These are phyloP conservation scores for Tagetes erecta DNA, from an alignment of 129 eudicot genomes.

Conservation along the genomic window DNA sequence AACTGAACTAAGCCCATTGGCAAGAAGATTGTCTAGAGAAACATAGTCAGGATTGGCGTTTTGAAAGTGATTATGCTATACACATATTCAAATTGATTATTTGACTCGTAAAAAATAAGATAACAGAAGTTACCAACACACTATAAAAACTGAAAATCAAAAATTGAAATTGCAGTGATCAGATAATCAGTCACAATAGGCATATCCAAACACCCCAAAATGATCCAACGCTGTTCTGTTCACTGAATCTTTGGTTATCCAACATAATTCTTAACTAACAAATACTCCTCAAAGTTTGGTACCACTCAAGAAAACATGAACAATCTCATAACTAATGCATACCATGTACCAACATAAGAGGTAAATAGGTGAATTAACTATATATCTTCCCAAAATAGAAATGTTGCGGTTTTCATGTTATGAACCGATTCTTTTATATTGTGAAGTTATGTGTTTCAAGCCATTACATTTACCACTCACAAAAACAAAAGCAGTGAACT, in stretches of 20 bases:
- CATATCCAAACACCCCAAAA: background rate
- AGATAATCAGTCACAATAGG: background rate
- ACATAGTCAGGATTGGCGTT: background rate
- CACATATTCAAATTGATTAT: background rate
- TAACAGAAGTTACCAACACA: background rate
- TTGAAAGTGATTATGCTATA: background rate
- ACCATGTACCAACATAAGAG: background rate
- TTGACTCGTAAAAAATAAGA: background rate
- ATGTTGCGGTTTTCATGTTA: background rate
- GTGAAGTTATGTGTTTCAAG: slow-evolving; percentile 13
- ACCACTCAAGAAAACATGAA: slow-evolving; percentile 18
- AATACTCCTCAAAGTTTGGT: slow-evolving; percentile 1
- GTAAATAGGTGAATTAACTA: background rate
- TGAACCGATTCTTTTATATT: background rate
- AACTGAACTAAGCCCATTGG: background rate
- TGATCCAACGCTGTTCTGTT: slow-evolving; percentile 5
- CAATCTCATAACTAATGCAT: background rate
- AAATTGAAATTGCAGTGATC: background rate
- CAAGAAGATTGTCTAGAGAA: background rate
- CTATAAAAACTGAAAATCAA: background rate
- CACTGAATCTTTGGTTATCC: background rate
- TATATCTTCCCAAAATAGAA: slow-evolving; percentile 3
- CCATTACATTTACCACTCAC: slow-evolving; percentile 14
- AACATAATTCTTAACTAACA: background rate
- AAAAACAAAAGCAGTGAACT: background rate